phyloP scores from a whole-genome alignment of 163 green algal genomes.

The Volvox carteri region DNA sequence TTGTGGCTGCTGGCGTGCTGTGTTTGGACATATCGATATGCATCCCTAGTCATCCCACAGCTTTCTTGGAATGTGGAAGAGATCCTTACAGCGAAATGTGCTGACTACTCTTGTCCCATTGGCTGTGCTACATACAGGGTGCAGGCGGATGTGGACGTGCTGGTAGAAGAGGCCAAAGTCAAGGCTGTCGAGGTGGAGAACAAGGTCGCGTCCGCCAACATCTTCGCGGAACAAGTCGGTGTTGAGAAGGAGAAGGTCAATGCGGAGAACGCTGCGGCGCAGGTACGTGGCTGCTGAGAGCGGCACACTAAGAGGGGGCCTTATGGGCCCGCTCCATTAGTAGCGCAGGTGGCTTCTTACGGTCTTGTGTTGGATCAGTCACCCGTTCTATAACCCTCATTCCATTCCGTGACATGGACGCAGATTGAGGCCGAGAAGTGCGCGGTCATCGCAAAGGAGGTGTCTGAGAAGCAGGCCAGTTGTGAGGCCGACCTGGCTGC shows the following conservation, averaged over 20 bases:
- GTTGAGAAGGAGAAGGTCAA: slow-evolving; percentile 88
- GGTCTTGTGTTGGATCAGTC: too few species aligned
- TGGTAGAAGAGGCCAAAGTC: slow-evolving; percentile 83
- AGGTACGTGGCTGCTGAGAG: not conserved
- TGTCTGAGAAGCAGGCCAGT: slow-evolving; percentile 79
- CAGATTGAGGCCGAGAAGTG: slow-evolving; percentile 90
- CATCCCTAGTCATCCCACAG: too few species aligned
- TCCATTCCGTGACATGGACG: not conserved
- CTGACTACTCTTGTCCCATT: too few species aligned
- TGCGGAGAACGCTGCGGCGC: slow-evolving; percentile 79
- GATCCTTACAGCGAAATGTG: too few species aligned
- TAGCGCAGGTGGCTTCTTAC: too few species aligned
- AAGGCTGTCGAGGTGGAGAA: slow-evolving; percentile 87
- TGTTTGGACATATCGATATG: too few species aligned
- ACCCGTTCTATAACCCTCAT: not conserved
- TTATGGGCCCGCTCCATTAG: too few species aligned
- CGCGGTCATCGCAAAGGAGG: slow-evolving; percentile 81
- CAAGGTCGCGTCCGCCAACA: slow-evolving; percentile 83
- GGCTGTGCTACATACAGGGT: too few species aligned
- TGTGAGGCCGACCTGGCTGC: slow-evolving; percentile 83
- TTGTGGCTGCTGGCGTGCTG: too few species aligned
- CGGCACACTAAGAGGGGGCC: too few species aligned
- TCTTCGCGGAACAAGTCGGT: slow-evolving; percentile 84
- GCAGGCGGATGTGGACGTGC: slow-evolving; percentile 80
- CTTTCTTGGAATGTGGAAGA: too few species aligned